Percentiles rank a stretch among this genome's conserved stretches.
Evolutionary conservation across 2,329 filamentous ascomycete species (phyloP).

Genomic region (Phyllosticta citriasiana): DNA sequence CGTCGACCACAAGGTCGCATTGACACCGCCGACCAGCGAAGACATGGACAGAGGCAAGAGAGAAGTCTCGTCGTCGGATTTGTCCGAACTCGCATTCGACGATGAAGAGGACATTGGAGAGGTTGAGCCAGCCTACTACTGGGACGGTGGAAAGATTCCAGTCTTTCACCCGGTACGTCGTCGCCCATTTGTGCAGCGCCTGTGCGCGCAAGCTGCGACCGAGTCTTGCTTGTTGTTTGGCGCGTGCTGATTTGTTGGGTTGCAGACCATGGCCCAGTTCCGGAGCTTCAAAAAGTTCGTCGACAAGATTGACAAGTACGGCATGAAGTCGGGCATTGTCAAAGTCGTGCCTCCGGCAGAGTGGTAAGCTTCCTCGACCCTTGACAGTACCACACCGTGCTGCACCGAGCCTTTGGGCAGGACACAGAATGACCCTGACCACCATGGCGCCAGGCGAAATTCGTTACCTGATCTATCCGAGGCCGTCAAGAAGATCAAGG

Average conservation of each 20-base stretch:
- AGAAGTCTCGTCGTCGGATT: conserved; percentile 36
- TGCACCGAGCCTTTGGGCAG: neutral
- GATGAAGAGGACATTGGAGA: conserved; percentile 53
- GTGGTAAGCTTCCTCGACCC: conserved; percentile 54
- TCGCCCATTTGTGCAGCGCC: conserved; percentile 4
- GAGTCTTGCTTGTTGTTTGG: neutral
- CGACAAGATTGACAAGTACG: conserved; percentile 81
- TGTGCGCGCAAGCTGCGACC: neutral
- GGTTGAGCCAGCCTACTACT: conserved; percentile 78
- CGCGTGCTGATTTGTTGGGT: conserved; percentile 2
- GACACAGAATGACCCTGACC: conserved; percentile 8
- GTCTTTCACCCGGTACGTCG: conserved; percentile 75
- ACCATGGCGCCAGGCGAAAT: conserved; percentile 44
- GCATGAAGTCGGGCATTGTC: conserved; percentile 95
- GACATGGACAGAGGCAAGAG: conserved; percentile 39
- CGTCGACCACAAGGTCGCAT: conserved; percentile 31
- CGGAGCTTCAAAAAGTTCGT: conserved; percentile 88
- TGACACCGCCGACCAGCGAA: conserved; percentile 44
- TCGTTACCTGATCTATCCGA: conserved; percentile 70
- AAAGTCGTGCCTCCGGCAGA: conserved; percentile 90
- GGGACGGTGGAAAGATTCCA: conserved; percentile 70
- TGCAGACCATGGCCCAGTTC: conserved; percentile 80
- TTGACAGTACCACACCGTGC: neutral
- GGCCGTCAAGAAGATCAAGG: conserved; percentile 78
- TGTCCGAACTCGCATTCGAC: conserved; percentile 37